Evolutionary conservation across 352 stramenopile species (phyloP).

Genomic region (Phytophthora chlamydospora): DNA sequence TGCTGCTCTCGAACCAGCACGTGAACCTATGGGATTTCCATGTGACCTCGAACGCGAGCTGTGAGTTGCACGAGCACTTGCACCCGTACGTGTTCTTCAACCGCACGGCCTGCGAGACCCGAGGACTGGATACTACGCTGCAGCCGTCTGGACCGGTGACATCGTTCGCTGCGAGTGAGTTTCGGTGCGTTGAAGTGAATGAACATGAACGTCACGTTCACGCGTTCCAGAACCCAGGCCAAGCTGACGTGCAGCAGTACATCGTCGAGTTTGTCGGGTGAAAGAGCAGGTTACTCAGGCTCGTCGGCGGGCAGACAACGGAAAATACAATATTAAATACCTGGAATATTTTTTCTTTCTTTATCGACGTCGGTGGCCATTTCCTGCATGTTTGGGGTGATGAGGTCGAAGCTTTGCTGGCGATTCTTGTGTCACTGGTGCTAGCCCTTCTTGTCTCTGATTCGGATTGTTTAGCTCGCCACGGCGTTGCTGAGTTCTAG

Average conservation of each 20-base stretch:
- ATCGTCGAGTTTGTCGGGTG: constrained; percentile 42
- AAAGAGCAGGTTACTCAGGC: no score
- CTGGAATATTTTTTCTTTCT: background rate
- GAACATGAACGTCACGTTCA: constrained; percentile 33
- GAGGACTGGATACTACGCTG: constrained; percentile 35
- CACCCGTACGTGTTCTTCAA: constrained; percentile 54
- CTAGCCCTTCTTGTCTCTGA: constrained; percentile 11
- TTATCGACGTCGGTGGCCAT: constrained; percentile 3
- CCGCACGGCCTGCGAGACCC: constrained; percentile 35
- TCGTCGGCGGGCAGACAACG: no score
- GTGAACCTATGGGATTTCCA: constrained; percentile 53
- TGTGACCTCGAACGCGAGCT: constrained; percentile 31
- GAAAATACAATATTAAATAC: no score
- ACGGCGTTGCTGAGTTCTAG: constrained; percentile 18
- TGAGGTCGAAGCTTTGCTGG: background rate
- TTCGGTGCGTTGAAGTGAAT: constrained; percentile 42
- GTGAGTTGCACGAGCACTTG: constrained; percentile 45
- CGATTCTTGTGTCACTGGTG: background rate
- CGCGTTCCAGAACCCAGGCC: constrained; percentile 41
- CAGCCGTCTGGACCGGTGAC: constrained; percentile 30
- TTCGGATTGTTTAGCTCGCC: constrained; percentile 17
- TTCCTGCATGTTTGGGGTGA: constrained; percentile 4
- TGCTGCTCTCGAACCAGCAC: constrained; percentile 42
- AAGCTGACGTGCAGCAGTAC: constrained; percentile 38
- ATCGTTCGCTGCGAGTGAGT: constrained; percentile 35